phyloP scores from a whole-genome alignment of 139 green algal genomes.

The Pseudopediastrum boryanum region DNA sequence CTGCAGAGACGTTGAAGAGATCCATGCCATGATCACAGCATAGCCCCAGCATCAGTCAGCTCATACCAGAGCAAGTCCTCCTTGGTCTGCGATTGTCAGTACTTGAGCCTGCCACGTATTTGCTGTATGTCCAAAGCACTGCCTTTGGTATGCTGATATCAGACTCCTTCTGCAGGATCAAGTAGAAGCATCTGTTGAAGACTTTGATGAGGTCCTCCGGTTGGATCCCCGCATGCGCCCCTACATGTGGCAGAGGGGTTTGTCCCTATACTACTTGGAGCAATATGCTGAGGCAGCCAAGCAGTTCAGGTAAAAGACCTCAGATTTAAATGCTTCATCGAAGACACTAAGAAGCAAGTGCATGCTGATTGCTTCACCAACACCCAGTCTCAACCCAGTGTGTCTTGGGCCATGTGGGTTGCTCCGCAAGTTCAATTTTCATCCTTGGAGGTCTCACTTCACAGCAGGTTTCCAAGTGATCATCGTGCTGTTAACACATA shows the following conservation, averaged over 20 bases:
- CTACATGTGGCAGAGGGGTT: slow-evolving; percentile 73
- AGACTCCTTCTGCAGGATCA: slow-evolving; percentile 38
- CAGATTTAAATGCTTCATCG: too few relatives aligned
- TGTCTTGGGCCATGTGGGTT: too few relatives aligned
- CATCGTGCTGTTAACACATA: too few relatives aligned
- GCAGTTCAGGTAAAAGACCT: slow-evolving; percentile 55
- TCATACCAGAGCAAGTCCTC: not conserved
- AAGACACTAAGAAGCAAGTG: too few relatives aligned
- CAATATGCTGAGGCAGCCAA: slow-evolving; percentile 60
- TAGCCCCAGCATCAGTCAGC: not conserved
- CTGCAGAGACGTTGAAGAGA: too few relatives aligned
- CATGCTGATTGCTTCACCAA: too few relatives aligned
- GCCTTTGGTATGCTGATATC: not conserved
- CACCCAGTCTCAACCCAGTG: too few relatives aligned
- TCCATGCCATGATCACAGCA: not conserved
- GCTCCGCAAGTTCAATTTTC: too few relatives aligned
- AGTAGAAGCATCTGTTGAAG: slow-evolving; percentile 58
- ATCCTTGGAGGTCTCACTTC: too few relatives aligned
- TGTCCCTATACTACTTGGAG: slow-evolving; percentile 81
- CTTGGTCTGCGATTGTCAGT: not conserved
- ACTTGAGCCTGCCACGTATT: not conserved
- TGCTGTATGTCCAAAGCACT: slow-evolving; percentile 1
- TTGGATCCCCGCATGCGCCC: slow-evolving; percentile 51
- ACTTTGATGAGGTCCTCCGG: slow-evolving; percentile 67
- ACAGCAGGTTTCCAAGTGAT: too few relatives aligned